A percentile compares a stretch with the other conserved stretches of the same genome.
phyloP scores from a whole-genome alignment of 768 basidiomycete genomes.

The Pleurotus salmoneostramineus region DNA sequence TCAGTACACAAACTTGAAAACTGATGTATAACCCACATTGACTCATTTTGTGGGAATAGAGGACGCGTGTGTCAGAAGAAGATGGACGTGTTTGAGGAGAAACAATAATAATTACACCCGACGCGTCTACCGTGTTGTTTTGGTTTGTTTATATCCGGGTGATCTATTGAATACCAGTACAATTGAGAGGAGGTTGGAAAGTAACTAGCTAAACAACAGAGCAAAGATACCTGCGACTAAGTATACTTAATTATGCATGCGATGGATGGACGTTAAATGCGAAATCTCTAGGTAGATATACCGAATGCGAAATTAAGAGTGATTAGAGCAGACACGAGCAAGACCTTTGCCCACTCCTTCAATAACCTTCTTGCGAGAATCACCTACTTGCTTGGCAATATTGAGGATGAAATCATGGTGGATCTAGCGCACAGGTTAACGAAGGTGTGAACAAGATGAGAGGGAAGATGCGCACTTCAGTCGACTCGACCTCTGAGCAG shows the following conservation, averaged over 20 bases:
- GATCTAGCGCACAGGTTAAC: constrained; percentile 34
- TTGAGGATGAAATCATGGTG: constrained; percentile 60
- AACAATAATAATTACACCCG: neutral
- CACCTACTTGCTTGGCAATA: constrained; percentile 61
- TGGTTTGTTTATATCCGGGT: neutral
- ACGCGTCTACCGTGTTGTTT: constrained; percentile 5
- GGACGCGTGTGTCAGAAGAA: too few relatives aligned
- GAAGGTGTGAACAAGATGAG: neutral
- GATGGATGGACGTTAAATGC: too few relatives aligned
- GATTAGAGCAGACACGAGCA: constrained; percentile 20
- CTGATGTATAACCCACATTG: constrained; percentile 31
- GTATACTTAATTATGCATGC: too few relatives aligned
- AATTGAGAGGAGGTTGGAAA: neutral
- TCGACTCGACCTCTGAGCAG: constrained; percentile 36
- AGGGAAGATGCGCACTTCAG: constrained; percentile 24
- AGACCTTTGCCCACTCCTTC: constrained; percentile 75
- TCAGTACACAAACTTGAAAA: neutral
- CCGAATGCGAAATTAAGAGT: constrained; percentile 8
- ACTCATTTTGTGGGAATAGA: constrained; percentile 26
- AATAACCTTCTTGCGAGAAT: constrained; percentile 66
- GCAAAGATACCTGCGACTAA: too few relatives aligned
- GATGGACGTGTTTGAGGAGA: neutral
- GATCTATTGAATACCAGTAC: neutral
- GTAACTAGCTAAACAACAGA: too few relatives aligned
- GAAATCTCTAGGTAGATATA: neutral